Base-by-base conservation (phyloP, 164 flowering plant species). In the Magnolia officinalis region DNA sequence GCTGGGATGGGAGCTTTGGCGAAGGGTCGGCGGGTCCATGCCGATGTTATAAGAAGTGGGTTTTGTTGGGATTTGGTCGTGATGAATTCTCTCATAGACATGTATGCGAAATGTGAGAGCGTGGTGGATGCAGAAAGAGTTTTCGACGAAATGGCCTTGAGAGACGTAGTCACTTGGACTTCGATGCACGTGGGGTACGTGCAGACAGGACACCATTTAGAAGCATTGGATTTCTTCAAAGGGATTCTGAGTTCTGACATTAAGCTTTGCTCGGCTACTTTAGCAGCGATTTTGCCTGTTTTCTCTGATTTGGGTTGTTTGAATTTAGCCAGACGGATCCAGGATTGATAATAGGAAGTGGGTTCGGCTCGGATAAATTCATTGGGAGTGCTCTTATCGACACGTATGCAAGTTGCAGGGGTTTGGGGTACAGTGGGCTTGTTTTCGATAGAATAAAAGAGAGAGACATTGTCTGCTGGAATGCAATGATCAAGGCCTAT, bases 91-190 rank as follows among this genome's bases (percentile, higher is more conserved):
- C 72, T 83, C 18, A 70, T 83, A 49, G 81, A 80, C 70, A 83
- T 83, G 85, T 83, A 83, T 63, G 69, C 79, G 1, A 83, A 83
- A 74, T 77, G 81, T 50, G 83, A 70, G 59, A 70, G 73, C 23
- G 29, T 83, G 75, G 73, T 1, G 18, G 85, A 83, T 71, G 81
- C 85, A 1, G 29, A 76, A 29, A 70, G 67, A 45, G 74, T 72
- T 29, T 83, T 80, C 58, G 31, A 51, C 70, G 83, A 80, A 71
- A 70, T 59, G 66, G 69, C 6, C 19, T n/a, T 19, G 13, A 83
- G 73, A 74, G 85, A 83, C 73, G 71, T 75, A 19, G 73, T 80
- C 67, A 71, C 85, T 10, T 83, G 85, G 85, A 80, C 79, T 26
- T 50, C 76, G 1, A 80, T 83, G 83, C 63, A 80, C 2, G 75